Base-by-base conservation (phyloP, 108 stramenopile genomes). In the Craspedostauros australis region DNA sequence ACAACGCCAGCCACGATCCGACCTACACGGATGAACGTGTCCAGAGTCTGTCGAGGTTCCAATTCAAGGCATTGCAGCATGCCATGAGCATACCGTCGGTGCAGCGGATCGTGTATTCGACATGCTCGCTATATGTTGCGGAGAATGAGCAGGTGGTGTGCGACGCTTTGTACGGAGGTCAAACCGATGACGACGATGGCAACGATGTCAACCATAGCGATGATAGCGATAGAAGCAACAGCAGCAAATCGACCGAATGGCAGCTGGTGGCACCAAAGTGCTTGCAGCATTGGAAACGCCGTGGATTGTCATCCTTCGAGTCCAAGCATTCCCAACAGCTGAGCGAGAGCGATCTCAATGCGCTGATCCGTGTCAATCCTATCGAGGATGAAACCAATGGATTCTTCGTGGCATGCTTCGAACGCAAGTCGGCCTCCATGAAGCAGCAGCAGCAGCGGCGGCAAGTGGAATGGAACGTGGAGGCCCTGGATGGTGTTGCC, bases 101-200 rank as follows among this genome's bases (percentile, higher is more conserved):
- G 0, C 64, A 94, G 20, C 77, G 89, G 32, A 80, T 99, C 52
- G 94, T 95, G 15, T 99, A 99, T 67, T 97, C 96, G 6, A 99
- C 99, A n/a, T 99, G 99, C 72, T 95, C 94, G 24, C 39, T 98
- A 5, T 82, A 96, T 66, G 75, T 60, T 14, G 67, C 88, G 54
- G 99, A 99, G 74, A 95, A 99, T 62, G 99, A 99, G 66, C 61
- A 44, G 9, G 97, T 98, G 0, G 93, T 97, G 31, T 72, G 53
- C 23, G 72, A 72, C 16, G 96, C 82, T 12, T 73, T 94, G 42
- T 49, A 60, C 4, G 80, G 66, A 38, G 37, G 50, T 31, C 48
- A 19, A 7, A 9, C 38, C 38, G 44, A 19, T 29, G 58, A 46
- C 19, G 77, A 50, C 49, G 68, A 40, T 38, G 37, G 45, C n/a